These are phyloP conservation scores for Saksenaea oblongispora DNA, from an alignment of 371 early-diverging fungal species.

Conservation along the genomic window DNA sequence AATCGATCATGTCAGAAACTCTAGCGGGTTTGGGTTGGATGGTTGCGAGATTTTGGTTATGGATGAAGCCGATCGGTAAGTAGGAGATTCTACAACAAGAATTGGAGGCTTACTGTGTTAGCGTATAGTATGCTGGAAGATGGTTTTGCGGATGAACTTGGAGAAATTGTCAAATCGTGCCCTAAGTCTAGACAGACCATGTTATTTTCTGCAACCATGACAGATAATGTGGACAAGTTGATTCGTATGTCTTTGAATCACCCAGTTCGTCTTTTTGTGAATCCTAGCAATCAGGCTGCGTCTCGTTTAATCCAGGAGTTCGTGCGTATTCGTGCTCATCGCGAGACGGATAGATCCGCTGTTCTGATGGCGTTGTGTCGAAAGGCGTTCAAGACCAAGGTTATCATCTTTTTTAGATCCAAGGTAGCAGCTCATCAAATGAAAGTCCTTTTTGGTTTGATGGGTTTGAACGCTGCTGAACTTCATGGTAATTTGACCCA, in stretches of 20 bases:
- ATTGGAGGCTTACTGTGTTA: background rate
- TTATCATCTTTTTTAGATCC: constrained; percentile 91
- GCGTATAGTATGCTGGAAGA: constrained; percentile 95
- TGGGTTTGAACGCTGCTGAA: constrained; percentile 92
- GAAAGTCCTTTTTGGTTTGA: constrained; percentile 92
- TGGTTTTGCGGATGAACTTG: constrained; percentile 97
- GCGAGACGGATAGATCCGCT: constrained; percentile 86
- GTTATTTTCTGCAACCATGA: constrained; percentile 99
- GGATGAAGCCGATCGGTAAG: constrained; percentile 99
- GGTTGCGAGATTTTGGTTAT: constrained; percentile 96
- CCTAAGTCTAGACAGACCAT: constrained; percentile 95
- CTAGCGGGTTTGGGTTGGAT: constrained; percentile 85
- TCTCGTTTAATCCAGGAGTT: constrained; percentile 90
- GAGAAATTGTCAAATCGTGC: constrained; percentile 91
- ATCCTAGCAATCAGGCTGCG: constrained; percentile 78
- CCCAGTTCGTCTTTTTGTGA: constrained; percentile 91
- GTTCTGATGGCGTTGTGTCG: constrained; percentile 84
- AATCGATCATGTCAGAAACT: constrained; percentile 98
- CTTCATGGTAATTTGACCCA: constrained; percentile 99
- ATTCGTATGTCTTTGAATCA: constrained; percentile 89
- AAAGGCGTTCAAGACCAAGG: constrained; percentile 74
- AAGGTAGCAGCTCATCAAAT: constrained; percentile 96
- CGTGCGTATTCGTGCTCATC: constrained; percentile 87
- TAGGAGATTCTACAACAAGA: background rate
- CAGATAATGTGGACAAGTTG: constrained; percentile 96